Evolutionary conservation across 495 filamentous ascomycete species (phyloP), one percentile per base, ranked within the genome.

Genomic region (Podospora conica): DNA sequence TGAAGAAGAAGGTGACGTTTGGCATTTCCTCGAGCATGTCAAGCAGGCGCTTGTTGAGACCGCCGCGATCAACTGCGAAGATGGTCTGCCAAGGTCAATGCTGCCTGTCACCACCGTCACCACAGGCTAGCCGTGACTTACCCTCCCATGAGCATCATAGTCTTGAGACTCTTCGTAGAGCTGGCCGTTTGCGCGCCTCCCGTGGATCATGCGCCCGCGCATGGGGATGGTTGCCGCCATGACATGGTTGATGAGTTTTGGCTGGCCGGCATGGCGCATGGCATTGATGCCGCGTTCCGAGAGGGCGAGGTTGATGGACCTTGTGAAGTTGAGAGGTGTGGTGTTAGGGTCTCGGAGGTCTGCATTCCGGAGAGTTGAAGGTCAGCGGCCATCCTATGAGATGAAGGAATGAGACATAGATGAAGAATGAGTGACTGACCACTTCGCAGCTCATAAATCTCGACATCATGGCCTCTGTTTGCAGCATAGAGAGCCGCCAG

Each of bases 161-260:
- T 86, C 83, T 75, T 99, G 95, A 21, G 90, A 77, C 65, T 90
- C 86, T 68, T 95, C 87, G 73, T 86, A 91, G 10, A 95, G 76
- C 20, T 87, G 75, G 23, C 90, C 90, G 29, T 83, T 76, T 27
- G 81, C 72, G n/a, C 80, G 81, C 66, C 82, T 81, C 23, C 91
- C 88, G 73, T 99, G 95, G 60, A 99, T 95, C 95, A 98, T 98
- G n/a, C 95, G 91, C 10, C 93, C 94, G 66, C 88, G 79, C 91
- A 99, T 96, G 7, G 96, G 96, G 63, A 97, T 91, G 0, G 94
- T 91, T 57, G 90, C 85, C 18, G 75, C 76, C 55, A 94, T 81
- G 23, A 98, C 84, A 71, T 88, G 83, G 1, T 92, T 83, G 58
- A 96, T 81, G 25, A 97, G 82, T 11, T 84, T 83, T 7, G 82